These are phyloP conservation scores for Azolla pinnata DNA, from an alignment of 75 land plant genomes.

Conservation along the genomic window DNA sequence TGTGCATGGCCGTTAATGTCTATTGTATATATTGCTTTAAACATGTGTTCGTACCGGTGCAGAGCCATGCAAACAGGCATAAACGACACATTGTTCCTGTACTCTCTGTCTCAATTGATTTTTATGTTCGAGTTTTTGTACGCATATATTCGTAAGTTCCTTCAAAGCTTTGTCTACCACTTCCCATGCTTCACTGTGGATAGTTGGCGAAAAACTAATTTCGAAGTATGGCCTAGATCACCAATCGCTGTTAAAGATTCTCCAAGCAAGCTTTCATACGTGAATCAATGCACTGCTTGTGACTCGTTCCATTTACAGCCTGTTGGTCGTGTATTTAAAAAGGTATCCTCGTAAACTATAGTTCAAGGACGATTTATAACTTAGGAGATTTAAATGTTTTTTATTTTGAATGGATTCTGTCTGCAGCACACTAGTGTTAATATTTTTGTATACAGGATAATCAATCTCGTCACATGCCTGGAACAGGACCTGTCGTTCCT, in stretches of 20 bases:
- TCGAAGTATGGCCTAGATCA: no score
- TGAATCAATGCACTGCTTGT: constrained; percentile 36
- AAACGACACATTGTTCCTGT: constrained; percentile 38
- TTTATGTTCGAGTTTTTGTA: constrained; percentile 37
- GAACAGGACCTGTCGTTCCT: constrained; percentile 22
- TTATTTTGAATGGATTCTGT: neutral
- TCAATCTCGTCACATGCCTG: constrained; percentile 20
- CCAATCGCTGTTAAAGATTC: constrained; percentile 30
- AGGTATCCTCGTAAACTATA: constrained; percentile 2
- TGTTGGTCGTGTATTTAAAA: constrained; percentile 22
- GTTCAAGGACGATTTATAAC: neutral
- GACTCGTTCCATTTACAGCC: constrained; percentile 31
- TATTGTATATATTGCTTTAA: neutral
- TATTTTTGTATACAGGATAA: constrained; percentile 8
- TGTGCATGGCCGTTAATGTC: no score
- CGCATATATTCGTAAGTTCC: constrained; percentile 36
- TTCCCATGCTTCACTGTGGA: neutral
- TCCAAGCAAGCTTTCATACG: constrained; percentile 34
- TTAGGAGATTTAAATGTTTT: neutral
- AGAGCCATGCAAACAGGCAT: constrained; percentile 40
- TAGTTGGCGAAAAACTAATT: neutral
- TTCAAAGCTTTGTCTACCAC: neutral
- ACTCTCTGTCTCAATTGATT: constrained; percentile 34
- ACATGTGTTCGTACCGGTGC: constrained; percentile 1
- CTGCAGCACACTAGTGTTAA: neutral